These are phyloP conservation scores for Aspergillus unguis DNA, from an alignment of 2,329 filamentous ascomycete genomes.

Conservation along the genomic window DNA sequence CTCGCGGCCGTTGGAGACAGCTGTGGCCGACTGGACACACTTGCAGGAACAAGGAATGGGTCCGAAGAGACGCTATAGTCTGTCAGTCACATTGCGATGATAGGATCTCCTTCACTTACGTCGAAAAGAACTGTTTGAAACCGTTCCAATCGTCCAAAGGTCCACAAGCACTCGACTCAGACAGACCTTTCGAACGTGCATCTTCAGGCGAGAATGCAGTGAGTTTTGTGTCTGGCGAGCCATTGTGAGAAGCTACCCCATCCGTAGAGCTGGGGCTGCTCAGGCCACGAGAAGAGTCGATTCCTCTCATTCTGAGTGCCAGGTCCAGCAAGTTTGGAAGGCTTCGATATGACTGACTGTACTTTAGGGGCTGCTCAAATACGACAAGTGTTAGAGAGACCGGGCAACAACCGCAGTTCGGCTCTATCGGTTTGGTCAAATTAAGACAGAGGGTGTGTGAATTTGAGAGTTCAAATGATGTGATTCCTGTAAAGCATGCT, in stretches of 20 bases:
- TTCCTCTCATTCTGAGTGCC: slow-evolving; percentile 23
- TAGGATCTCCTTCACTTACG: slow-evolving; percentile 17
- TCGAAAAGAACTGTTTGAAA: slow-evolving; percentile 19
- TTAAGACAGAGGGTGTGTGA: neutral
- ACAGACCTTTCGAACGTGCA: slow-evolving; percentile 40
- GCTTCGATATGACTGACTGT: neutral
- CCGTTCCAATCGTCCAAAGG: slow-evolving; percentile 15
- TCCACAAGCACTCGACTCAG: slow-evolving; percentile 17
- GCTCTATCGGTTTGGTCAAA: too few relatives aligned
- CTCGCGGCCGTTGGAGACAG: slow-evolving; percentile 63
- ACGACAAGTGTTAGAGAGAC: neutral
- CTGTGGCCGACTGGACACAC: slow-evolving; percentile 27
- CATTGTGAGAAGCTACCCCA: slow-evolving; percentile 56
- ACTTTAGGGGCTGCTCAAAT: neutral
- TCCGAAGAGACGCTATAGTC: slow-evolving; percentile 23
- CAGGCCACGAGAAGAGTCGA: slow-evolving; percentile 26
- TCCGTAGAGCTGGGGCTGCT: slow-evolving; percentile 43
- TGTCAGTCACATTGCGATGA: slow-evolving; percentile 1
- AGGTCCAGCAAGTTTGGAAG: neutral
- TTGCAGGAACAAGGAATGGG: slow-evolving; percentile 27
- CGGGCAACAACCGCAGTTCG: neutral
- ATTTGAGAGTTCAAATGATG: neutral
- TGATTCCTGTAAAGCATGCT: neutral
- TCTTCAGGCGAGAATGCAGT: slow-evolving; percentile 64
- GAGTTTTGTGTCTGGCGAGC: slow-evolving; percentile 63